Base-by-base conservation (phyloP, 139 green algal genomes). In the Chlamydomonas applanata region DNA sequence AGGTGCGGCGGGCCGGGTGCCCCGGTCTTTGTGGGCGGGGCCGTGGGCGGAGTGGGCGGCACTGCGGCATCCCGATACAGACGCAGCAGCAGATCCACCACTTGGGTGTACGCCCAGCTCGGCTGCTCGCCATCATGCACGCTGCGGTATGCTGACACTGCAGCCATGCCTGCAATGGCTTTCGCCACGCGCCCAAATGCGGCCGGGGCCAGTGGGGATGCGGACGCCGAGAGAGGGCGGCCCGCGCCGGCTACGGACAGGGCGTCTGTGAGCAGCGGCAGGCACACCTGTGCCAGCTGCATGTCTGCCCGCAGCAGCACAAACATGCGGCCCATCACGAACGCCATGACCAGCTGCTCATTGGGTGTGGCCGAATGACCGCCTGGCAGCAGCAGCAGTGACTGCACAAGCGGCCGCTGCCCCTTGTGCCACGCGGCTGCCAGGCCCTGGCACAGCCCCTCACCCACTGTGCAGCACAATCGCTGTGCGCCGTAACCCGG, bases 371-470 rank as follows among this genome's bases (percentile, higher is more conserved):
- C 45, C 61, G 54, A 45, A 4, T 57, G 34, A 30, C 61, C 49
- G 35, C 66, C 53, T 14, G 77, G 77, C 56, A 83, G 77, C 71
- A 83, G 71, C 77, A 83, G 65, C 72, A 83, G 54, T 33, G 72
- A 54, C 19, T 59, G 57, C 56, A 52, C 66, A 59, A 79, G 72
- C 13, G 32, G 36, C 5, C 5, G 32, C 25, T 56, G 40, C 11
- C 65, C 77, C 1, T 71, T 46, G 29, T 53, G 35, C 30, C 69
- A 73, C 56, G 25, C 59, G 14, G 66, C 64, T 0, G 71, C 77
- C 54, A 83, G 59, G 61, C 60, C 56, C 24, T 59, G 53, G 2
- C 36, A 32, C 14, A 83, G 54, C n/a, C 60, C 57, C 65, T 83
- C 77, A 1, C 63, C 72, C 16, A 79, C 60, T 40, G 63, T 74